Conservation (phyloP, 805 yeast genomes). For the Lipomyces yamadae region DNA sequence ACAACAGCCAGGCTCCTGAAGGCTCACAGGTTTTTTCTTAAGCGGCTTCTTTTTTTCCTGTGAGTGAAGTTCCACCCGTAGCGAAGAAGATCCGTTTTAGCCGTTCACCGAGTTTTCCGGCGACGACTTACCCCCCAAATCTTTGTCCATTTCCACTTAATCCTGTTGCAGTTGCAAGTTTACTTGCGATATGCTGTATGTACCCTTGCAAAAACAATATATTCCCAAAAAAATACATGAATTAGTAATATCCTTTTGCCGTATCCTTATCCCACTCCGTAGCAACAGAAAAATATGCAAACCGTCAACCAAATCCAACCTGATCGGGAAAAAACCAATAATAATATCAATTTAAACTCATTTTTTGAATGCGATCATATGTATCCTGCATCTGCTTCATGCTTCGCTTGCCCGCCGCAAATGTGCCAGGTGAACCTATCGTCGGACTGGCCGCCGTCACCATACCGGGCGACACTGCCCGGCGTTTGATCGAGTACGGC, state of each 20-base stretch:
- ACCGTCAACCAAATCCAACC: neutral
- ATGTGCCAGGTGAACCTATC: constrained; percentile 10
- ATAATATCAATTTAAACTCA: constrained; percentile 24
- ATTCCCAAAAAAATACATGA: too few species aligned
- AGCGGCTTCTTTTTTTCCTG: constrained; percentile 10
- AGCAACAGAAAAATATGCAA: neutral
- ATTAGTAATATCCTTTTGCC: too few species aligned
- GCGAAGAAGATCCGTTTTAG: constrained; percentile 6
- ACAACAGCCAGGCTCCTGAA: constrained; percentile 8
- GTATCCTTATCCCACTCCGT: too few species aligned
- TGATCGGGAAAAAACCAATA: too few species aligned
- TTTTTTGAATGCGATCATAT: constrained; percentile 34
- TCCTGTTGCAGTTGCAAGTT: neutral
- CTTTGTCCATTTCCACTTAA: neutral
- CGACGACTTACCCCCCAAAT: neutral
- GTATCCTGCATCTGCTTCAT: constrained; percentile 38
- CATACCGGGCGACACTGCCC: constrained; percentile 35
- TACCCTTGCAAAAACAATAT: too few species aligned
- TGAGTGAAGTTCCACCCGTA: constrained; percentile 11
- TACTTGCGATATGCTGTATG: neutral
- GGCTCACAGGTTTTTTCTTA: constrained; percentile 11
- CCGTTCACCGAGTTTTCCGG: neutral
- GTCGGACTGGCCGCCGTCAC: constrained; percentile 14
- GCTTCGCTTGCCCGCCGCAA: constrained; percentile 36
- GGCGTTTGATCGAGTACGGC: constrained; percentile 32